Conservation (phyloP, 2,329 filamentous ascomycete species). For the Exophiala viscosa region DNA sequence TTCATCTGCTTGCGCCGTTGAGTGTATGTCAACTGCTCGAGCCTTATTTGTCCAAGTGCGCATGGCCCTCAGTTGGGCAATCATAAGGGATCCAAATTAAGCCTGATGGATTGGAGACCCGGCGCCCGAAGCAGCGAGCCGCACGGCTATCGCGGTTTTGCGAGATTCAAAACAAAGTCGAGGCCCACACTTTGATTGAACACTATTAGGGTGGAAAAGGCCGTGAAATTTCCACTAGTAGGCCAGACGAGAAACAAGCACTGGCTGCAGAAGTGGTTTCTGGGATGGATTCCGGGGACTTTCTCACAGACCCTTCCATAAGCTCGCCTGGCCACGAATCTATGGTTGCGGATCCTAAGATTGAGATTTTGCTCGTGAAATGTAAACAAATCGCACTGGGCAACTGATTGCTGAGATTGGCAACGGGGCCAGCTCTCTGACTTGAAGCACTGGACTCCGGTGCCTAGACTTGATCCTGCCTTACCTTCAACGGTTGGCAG, state of each 20-base stretch:
- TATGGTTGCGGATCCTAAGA: slow-evolving; percentile 13
- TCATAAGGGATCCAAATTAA: slow-evolving; percentile 9
- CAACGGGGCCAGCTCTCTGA: not conserved
- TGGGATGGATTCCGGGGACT: slow-evolving; percentile 3
- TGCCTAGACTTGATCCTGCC: slow-evolving; percentile 4
- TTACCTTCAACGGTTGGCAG: slow-evolving; percentile 7
- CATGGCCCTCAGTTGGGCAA: slow-evolving; percentile 3
- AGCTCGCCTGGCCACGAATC: slow-evolving; percentile 10
- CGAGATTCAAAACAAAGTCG: slow-evolving; percentile 24
- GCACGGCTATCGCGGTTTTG: slow-evolving; percentile 7
- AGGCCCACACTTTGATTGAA: slow-evolving; percentile 24
- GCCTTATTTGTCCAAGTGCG: slow-evolving; percentile 14
- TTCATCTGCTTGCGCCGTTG: slow-evolving; percentile 12
- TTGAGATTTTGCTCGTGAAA: slow-evolving; percentile 10
- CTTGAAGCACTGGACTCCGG: slow-evolving; percentile 3
- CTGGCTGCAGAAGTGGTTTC: slow-evolving; percentile 5
- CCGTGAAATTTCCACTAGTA: slow-evolving; percentile 25
- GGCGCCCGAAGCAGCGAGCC: slow-evolving; percentile 11
- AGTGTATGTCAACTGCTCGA: slow-evolving; percentile 5
- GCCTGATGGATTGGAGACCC: slow-evolving; percentile 8
- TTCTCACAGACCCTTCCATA: slow-evolving; percentile 9
- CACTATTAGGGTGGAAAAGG: slow-evolving; percentile 11
- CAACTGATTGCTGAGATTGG: slow-evolving; percentile 13
- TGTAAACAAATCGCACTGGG: slow-evolving; percentile 18
- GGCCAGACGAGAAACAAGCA: slow-evolving; percentile 24